Evolutionary conservation across 129 eudicot species (phyloP).

Genomic region (Rutidosis leptorrhynchoides): DNA sequence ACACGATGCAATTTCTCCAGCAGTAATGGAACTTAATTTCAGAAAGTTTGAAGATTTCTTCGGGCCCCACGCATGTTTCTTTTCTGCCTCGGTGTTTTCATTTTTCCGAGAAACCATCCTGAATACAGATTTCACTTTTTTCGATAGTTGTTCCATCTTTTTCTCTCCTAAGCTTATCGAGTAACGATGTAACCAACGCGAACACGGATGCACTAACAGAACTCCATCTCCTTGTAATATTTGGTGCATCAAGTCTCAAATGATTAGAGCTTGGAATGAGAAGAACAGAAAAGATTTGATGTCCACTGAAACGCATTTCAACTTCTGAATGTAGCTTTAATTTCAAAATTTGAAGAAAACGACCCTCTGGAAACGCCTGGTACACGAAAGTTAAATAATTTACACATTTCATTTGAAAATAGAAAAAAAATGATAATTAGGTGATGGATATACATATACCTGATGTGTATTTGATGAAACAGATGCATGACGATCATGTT

Average conservation of each 20-base stretch:
- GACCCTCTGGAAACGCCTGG: constrained; percentile 90
- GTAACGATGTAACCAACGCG: constrained; percentile 71
- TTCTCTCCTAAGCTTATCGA: constrained; percentile 77
- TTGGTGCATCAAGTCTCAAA: constrained; percentile 50
- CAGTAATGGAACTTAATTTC: constrained; percentile 62
- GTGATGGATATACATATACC: constrained; percentile 36
- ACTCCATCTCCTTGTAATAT: constrained; percentile 61
- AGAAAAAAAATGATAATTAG: background rate
- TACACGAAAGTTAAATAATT: background rate
- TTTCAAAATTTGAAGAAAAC: constrained; percentile 78
- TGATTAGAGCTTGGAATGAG: constrained; percentile 69
- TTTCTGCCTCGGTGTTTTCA: constrained; percentile 52
- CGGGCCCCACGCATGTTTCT: constrained; percentile 59
- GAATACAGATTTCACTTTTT: constrained; percentile 37
- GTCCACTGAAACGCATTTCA: constrained; percentile 85
- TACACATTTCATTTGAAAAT: background rate
- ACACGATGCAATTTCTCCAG: constrained; percentile 52
- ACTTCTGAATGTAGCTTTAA: constrained; percentile 75
- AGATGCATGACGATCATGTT: constrained; percentile 72
- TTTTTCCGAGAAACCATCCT: constrained; percentile 42
- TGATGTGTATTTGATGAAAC: constrained; percentile 62
- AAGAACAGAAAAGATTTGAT: constrained; percentile 78
- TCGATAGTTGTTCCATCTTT: constrained; percentile 46
- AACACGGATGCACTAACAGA: constrained; percentile 59
- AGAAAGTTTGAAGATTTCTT: constrained; percentile 78